Base-by-base conservation (phyloP, 345 rosid genomes). In the Iberis pinnata region DNA sequence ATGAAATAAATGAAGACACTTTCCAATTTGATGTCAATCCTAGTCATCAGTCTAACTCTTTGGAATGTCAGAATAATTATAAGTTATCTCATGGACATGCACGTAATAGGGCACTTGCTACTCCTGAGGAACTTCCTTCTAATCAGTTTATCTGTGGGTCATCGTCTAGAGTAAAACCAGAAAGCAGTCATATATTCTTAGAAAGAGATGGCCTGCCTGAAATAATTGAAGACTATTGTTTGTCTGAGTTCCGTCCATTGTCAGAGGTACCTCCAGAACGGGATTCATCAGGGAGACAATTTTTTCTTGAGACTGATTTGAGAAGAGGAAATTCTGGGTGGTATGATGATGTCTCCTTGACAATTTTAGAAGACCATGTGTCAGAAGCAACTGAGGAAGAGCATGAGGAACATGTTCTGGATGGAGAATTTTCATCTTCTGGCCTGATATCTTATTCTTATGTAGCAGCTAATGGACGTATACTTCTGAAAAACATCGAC, bases 341-440 rank as follows among this genome's bases (percentile, higher is more conserved):
- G 98, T 92, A 85, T 58, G 70, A 65, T 16, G 86, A 77, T 58
- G 13, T 65, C 24, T 64, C 80, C 58, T 37, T 80, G 18, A 78
- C 61, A 70, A 71, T 92, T 58, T 71, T 77, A 9, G 98, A 88
- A 72, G 73, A 88, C 68, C 97, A 92, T 75, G 74, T 88, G 60
- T 68, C 81, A 59, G 84, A 80, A 72, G 60, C 69, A 70, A 73
- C 72, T 67, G 79, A 72, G 48, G 67, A 67, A 72, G 64, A 78
- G 58, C 52, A 42, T 25, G 43, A 52, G 60, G 67, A 78, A 73
- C 73, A 61, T 49, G 46, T 55, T 60, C 58, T 64, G 60, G 84
- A 74, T 61, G 73, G 80, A 60, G 74, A 61, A 24, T 65, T 52
- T 68, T 54, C 69, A 53, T 49, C 70, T 56, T 6, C 43, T 56